Evolutionary conservation across 2,329 filamentous ascomycete species (phyloP).

Genomic region (Beauveria scarabaeidicola): DNA sequence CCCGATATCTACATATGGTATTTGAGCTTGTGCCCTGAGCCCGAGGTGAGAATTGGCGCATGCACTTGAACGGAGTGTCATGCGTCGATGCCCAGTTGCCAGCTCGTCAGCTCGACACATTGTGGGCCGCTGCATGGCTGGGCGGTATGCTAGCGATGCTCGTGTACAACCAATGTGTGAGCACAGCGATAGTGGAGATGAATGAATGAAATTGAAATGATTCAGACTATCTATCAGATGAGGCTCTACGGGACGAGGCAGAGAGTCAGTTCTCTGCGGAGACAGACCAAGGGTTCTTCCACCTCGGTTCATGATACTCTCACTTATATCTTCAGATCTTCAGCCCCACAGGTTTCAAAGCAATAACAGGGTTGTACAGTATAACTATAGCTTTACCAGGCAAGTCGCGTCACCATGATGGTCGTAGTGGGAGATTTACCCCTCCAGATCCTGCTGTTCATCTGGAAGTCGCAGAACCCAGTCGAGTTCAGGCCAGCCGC

Average conservation of each 20-base stretch:
- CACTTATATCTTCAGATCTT: too few species aligned
- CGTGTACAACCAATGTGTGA: neutral
- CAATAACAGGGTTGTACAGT: too few species aligned
- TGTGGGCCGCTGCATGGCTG: neutral
- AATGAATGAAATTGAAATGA: neutral
- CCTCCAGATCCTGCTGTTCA: neutral
- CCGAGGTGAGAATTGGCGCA: neutral
- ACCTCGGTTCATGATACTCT: too few species aligned
- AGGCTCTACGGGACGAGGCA: neutral
- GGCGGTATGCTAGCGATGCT: neutral
- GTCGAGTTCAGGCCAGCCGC: too few species aligned
- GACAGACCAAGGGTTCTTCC: too few species aligned
- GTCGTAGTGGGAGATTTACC: neutral
- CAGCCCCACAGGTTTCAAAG: too few species aligned
- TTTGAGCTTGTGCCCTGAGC: neutral
- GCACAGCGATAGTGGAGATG: neutral
- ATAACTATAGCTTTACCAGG: too few species aligned
- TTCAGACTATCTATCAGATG: neutral
- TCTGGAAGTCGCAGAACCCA: too few species aligned
- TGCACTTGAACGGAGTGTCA: neutral
- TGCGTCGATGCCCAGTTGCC: constrained; percentile 10
- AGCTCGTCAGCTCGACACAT: constrained; percentile 1
- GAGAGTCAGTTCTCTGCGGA: neutral
- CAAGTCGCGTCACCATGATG: neutral
- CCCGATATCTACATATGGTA: neutral